Evolutionary conservation across 139 green algal genomes (phyloP).

Genomic region (Coccomyxa sp.): DNA sequence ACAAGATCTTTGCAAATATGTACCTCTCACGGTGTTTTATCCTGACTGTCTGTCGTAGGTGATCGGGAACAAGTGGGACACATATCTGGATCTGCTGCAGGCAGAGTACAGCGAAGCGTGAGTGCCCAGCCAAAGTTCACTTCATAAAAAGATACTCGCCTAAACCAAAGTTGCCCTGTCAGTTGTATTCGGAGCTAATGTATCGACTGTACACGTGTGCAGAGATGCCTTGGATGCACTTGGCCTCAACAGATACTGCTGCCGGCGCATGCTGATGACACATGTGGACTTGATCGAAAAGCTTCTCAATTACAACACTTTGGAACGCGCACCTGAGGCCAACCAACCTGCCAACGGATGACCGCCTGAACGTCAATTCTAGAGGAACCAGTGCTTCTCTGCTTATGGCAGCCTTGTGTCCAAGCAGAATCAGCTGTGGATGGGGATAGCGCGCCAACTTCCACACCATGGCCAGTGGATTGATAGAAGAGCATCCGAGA

Average conservation of each 20-base stretch:
- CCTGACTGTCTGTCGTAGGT: constrained; percentile 52
- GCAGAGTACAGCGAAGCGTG: constrained; percentile 72
- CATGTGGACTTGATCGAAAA: constrained; percentile 99
- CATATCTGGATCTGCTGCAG: constrained; percentile 94
- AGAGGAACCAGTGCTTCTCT: too few species aligned
- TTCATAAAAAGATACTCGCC: background rate
- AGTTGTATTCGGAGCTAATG: background rate
- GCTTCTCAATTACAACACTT: constrained; percentile 97
- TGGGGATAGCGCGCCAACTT: too few species aligned
- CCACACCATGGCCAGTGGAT: too few species aligned
- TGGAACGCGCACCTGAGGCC: constrained; percentile 49
- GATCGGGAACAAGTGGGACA: constrained; percentile 99
- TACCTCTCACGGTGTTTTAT: too few species aligned
- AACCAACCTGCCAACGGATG: background rate
- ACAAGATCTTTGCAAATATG: background rate
- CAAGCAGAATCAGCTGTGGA: too few species aligned
- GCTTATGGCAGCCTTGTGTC: too few species aligned
- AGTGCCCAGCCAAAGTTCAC: constrained; percentile 1
- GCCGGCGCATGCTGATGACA: constrained; percentile 97
- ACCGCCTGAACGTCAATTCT: too few species aligned
- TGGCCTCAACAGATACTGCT: constrained; percentile 95
- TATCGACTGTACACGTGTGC: constrained; percentile 8
- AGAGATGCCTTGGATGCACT: constrained; percentile 95
- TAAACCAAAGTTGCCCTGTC: background rate
- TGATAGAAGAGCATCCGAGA: too few species aligned